phyloP scores from a whole-genome alignment of 2,329 filamentous ascomycete species.

The Clarireedia monteithiana region DNA sequence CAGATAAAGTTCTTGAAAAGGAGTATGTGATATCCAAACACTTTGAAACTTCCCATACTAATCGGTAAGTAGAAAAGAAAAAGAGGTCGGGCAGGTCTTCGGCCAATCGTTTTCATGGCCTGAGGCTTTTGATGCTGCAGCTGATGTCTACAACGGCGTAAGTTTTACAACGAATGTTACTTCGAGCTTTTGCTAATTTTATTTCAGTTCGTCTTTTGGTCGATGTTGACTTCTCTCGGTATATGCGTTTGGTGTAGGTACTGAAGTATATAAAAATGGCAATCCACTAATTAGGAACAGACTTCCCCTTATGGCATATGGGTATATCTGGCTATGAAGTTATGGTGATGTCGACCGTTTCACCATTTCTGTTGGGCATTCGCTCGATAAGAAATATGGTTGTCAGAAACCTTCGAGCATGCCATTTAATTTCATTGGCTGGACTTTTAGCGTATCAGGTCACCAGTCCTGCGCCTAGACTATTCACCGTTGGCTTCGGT shows the following conservation, averaged over 20 bases:
- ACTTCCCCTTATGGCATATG: conserved; percentile 98
- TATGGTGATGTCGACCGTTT: conserved; percentile 75
- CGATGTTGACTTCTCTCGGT: conserved; percentile 81
- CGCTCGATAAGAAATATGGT: conserved; percentile 60
- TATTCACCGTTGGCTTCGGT: conserved; percentile 75
- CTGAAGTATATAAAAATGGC: neutral
- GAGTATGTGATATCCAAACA: conserved; percentile 49
- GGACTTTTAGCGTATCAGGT: conserved; percentile 77
- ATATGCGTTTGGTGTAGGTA: conserved; percentile 86
- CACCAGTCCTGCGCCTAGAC: conserved; percentile 61
- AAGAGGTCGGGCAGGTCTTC: conserved; percentile 62
- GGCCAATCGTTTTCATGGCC: conserved; percentile 64
- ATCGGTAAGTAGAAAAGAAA: conserved; percentile 56
- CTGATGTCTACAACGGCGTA: conserved; percentile 89
- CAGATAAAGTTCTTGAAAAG: conserved; percentile 55
- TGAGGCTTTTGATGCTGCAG: conserved; percentile 70
- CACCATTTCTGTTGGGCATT: conserved; percentile 71
- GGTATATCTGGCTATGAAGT: conserved; percentile 95
- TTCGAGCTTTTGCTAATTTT: conserved; percentile 5
- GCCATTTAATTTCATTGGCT: conserved; percentile 69
- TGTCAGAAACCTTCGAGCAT: conserved; percentile 57
- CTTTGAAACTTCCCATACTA: conserved; percentile 23
- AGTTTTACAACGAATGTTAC: conserved; percentile 25
- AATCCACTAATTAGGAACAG: conserved; percentile 34
- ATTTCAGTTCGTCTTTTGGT: conserved; percentile 85